Conservation (phyloP, 371 early-diverging fungal species). For the Quaeritorhiza haematococci region DNA sequence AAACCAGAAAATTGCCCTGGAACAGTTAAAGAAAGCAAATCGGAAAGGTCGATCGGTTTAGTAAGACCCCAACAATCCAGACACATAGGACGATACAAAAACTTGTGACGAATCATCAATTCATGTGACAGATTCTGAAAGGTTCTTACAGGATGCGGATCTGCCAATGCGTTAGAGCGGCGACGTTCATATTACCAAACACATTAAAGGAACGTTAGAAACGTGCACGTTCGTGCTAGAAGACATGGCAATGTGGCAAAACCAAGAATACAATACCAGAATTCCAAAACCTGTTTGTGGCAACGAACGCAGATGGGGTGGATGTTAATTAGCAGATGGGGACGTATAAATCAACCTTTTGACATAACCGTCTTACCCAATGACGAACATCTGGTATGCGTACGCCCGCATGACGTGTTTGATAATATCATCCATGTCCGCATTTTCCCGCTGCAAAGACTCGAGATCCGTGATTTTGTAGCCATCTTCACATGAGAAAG, state of each 20-base stretch:
- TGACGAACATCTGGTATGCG: slow-evolving; percentile 22
- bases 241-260: too few relatives aligned
- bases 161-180: not conserved
- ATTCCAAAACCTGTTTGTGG: not conserved
- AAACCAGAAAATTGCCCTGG: slow-evolving; percentile 24
- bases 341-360: too few relatives aligned
- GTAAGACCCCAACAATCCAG: not conserved
- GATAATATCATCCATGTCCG: slow-evolving; percentile 14
- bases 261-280: not conserved
- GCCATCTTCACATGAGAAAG: slow-evolving; percentile 6
- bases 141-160: slow-evolving; percentile 22
- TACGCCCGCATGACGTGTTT: slow-evolving; percentile 18
- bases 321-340: slow-evolving; percentile 9
- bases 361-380: too few relatives aligned
- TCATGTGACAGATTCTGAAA: too few relatives aligned
- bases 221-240: too few relatives aligned
- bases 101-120: too few relatives aligned
- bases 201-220: not conserved
- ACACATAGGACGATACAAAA: not conserved
- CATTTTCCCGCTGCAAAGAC: not conserved
- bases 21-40: too few relatives aligned
- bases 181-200: not conserved
- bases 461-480: slow-evolving; percentile 12
- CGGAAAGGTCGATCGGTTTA: not conserved
- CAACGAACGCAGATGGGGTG: not conserved